Base-by-base conservation (phyloP, 2,329 filamentous ascomycete genomes). In the Neonectria hederae region DNA sequence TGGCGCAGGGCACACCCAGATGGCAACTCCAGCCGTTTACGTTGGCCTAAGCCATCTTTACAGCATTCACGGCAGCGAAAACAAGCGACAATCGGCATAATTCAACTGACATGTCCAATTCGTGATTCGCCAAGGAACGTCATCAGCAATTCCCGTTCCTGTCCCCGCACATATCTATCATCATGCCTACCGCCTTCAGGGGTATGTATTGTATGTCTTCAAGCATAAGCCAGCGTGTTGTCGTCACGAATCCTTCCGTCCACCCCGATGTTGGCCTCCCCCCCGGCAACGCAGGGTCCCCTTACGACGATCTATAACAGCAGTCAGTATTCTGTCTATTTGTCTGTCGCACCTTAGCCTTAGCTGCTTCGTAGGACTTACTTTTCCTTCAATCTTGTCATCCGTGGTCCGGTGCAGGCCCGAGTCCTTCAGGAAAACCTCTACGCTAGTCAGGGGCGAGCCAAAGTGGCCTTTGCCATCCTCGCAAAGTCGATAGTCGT, bases 391-490 rank as follows among this genome's bases (percentile, higher is more conserved):
- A 45, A 84, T 83, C 65, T 81, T 81, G 10, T 88, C 84, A 67
- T 92, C 90, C 0, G 86, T 89, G 3, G 89, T 90, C 78, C 87
- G 89, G 66, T 87, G 81, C 35, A 80, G 79, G 5, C 81, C 81
- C 32, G 82, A 88, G 74, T 93, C 90, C 70, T 84, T 86, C 65
- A 97, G 77, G 73, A 92, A 86, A 42, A 97, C 77, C 81, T 98
- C 95, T 1, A 95, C 86, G 71, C 89, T 91, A 67, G 91, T 92
- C 43, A 96, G 76, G 2, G 95, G 94, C 10, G 91, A 84, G 3
- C 96, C 96, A 74, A 98, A 97, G 77, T 97, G 94, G 68, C 76
- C 72, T 54, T 72, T 68, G 55, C 67, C 70, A 46, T 78, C 76
- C 43, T 77, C 78, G 40, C 79, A 81, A 66, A 85, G 84, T 69